Base-by-base conservation (phyloP, 805 yeast species). In the Ogataea saltuana region DNA sequence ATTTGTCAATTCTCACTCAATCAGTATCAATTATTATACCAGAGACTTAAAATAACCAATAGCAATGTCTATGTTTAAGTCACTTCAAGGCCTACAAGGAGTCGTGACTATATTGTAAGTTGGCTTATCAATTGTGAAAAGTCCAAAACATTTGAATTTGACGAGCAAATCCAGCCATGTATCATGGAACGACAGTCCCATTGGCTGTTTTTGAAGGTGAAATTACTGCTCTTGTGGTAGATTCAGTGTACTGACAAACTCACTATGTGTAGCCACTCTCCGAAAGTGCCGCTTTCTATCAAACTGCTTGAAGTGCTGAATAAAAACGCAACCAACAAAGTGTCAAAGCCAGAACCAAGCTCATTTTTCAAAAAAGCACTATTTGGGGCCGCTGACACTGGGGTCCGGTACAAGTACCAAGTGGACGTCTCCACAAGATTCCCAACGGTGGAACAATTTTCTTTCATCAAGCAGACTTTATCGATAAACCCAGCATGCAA, bases 51-150 rank as follows among this genome's bases (percentile, higher is more conserved):
- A 11, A 9, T 13, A 25, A 19, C 6, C 34, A 4, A 32, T 15
- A 32, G 41, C 15, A 21, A 74, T 74, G 79, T 72, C 80, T 5
- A 66, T 75, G 71, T 65, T 76, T 44, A 73, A 60, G 50, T 64
- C 78, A 3, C 53, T 75, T 8, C 80, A 75, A 50, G 47, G 51
- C 12, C 63, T 67, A 16, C 74, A 78, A 2, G 71, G 80, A 15
- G 65, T 69, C 1, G 68, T 76, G 39, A 69, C 81, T 4, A 44
- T 77, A 27, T 77, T 73, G 60, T 56, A 56, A 38, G 63, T 61
- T n/a, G n/a, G n/a, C n/a, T n/a, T n/a, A n/a, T 7, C 21, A 17
- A 17, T 11, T 16, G 10, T 22, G 29, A 5, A 12, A 13, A 21
- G 9, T 20, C 10, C 30, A 17, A 16, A 25, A 19, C 13, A 10